These are phyloP conservation scores for Candida fluviatilis DNA, from an alignment of 805 yeast species.

Conservation along the genomic window DNA sequence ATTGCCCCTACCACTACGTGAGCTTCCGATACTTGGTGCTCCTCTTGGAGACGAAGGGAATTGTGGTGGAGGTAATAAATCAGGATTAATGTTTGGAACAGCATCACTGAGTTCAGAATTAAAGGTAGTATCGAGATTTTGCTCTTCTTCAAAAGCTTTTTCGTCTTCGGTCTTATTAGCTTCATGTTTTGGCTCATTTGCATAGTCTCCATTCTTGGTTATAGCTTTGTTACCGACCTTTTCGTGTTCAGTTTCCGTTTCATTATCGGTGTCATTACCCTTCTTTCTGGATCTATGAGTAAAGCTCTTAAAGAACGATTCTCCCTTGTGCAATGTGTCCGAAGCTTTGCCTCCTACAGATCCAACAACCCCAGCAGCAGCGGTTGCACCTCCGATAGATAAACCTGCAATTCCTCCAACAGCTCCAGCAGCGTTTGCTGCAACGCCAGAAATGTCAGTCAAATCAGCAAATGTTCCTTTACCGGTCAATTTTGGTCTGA, in stretches of 20 bases:
- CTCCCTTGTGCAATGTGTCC: slow-evolving; percentile 49
- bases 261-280: slow-evolving; percentile 8
- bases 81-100: slow-evolving; percentile 29
- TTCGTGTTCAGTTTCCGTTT: slow-evolving; percentile 5
- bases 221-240: slow-evolving; percentile 2
- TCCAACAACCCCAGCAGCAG: slow-evolving; percentile 33
- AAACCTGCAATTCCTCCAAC: slow-evolving; percentile 29
- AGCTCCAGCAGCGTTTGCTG: slow-evolving; percentile 46
- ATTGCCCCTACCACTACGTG: not conserved
- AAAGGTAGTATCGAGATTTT: not conserved
- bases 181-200: slow-evolving; percentile 5
- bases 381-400: slow-evolving; percentile 28
- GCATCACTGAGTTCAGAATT: slow-evolving; percentile 12
- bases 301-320: slow-evolving; percentile 32
- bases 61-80: slow-evolving; percentile 36
- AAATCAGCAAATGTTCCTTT: slow-evolving; percentile 32
- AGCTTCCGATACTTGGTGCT: not conserved
- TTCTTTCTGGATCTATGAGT: slow-evolving; percentile 19
- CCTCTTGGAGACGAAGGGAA: slow-evolving; percentile 18
- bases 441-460: slow-evolving; percentile 32
- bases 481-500: slow-evolving; percentile 54
- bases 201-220: slow-evolving; percentile 5
- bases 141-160: slow-evolving; percentile 7
- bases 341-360: slow-evolving; percentile 43
- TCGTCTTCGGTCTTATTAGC: slow-evolving; percentile 9